Base-by-base conservation (phyloP, 176 grass and related monocot genomes). In the Poa annua region DNA sequence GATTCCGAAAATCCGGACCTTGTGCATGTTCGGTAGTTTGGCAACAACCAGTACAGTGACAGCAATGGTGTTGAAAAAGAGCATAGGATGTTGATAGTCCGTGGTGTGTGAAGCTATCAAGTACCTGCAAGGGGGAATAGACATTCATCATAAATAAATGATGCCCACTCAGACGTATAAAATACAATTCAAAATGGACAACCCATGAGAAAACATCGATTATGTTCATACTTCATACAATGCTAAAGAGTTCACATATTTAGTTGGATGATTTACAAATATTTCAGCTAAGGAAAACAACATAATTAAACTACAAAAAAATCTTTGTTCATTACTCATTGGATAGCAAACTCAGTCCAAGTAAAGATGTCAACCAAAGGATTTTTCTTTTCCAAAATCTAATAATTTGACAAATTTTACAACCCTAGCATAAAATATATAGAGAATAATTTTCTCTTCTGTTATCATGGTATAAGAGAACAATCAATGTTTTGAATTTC, bases 1-100 rank as follows among this genome's bases (percentile, higher is more conserved):
- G 73, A 92, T 92, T 70, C 90, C 86, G 62, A 92, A 92, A 62
- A 92, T 88, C 75, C 90, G 86, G 57, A 92, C 90, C 83, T 92
- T 88, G 79, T 92, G 90, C 86, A 88, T 92, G 69, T 92, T 92
- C 3, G 90, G 86, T 75, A 92, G 62, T 56, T 92, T 92, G 52
- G 86, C 90, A 45, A 88, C 86, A 83, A 88, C 86, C 61, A 92
- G 61, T 84, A 92, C 83, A 8, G 2, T 61, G 52, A 86, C 90
- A 55, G 90, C 90, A 76, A 92, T 5, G 4, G 90, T 88, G 86
- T 92, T 92, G 1, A 86, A 71, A 84, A 92, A 92, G 53, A 88
- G 90, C 86, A 92, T 89, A 16, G 86, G 90, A 80, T 86, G 90
- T 70, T 83, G 83, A 79, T 88, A 92, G 16, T 92, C 90, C 0